These are phyloP conservation scores for Ajuga reptans DNA, from an alignment of 305 asterid species.

Conservation along the genomic window DNA sequence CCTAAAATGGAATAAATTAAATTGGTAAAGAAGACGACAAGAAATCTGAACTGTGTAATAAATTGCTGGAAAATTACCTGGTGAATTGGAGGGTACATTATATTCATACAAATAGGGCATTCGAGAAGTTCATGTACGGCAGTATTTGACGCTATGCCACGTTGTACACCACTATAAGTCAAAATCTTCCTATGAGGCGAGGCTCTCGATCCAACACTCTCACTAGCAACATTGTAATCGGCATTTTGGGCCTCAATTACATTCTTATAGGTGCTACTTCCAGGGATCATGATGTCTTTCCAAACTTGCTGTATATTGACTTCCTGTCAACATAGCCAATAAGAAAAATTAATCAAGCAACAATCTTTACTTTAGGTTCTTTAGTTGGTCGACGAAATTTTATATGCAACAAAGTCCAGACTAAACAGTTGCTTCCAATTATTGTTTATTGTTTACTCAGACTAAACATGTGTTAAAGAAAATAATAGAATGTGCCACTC, in stretches of 20 bases:
- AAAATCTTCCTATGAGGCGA: conserved; percentile 44
- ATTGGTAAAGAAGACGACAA: neutral
- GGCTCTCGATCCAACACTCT: conserved; percentile 39
- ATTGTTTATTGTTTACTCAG: neutral
- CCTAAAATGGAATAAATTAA: conserved; percentile 2
- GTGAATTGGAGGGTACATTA: conserved; percentile 82
- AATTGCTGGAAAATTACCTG: conserved; percentile 42
- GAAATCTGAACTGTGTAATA: neutral
- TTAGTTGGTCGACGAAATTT: neutral
- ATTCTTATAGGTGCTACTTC: conserved; percentile 38
- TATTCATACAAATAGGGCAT: conserved; percentile 66
- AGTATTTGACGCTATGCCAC: conserved; percentile 42
- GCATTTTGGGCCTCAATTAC: conserved; percentile 32
- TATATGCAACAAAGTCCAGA: neutral
- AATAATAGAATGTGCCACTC: neutral
- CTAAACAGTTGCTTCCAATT: neutral
- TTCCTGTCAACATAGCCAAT: conserved; percentile 21
- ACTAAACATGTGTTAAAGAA: neutral
- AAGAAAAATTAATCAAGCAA: neutral
- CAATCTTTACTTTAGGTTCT: neutral
- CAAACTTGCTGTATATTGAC: neutral
- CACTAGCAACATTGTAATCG: conserved; percentile 42
- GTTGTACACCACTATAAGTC: conserved; percentile 33
- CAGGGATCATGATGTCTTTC: conserved; percentile 45
- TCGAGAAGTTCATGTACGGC: conserved; percentile 72